Evolutionary conservation across 108 stramenopile genomes (phyloP).

Genomic region (Skeletonema costatum): DNA sequence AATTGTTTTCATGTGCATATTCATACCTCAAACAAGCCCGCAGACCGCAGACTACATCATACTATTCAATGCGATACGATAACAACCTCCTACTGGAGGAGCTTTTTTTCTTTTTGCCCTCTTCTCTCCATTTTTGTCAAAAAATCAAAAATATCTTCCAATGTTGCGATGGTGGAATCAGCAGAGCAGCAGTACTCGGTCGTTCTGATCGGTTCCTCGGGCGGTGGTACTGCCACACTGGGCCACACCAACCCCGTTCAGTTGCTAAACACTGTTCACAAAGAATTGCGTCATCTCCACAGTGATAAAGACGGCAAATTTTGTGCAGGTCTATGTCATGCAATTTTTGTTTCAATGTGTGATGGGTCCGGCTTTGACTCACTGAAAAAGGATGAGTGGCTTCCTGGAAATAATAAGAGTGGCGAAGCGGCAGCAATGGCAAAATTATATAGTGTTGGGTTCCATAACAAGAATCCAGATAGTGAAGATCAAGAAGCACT

Average conservation of each 20-base stretch:
- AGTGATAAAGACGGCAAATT: not conserved
- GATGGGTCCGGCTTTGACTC: slow-evolving; percentile 57
- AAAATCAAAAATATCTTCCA: no score
- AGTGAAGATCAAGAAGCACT: not conserved
- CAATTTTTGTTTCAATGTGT: slow-evolving; percentile 51
- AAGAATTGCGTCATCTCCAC: slow-evolving; percentile 31
- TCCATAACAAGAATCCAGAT: not conserved
- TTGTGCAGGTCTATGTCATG: slow-evolving; percentile 23
- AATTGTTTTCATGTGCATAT: no score
- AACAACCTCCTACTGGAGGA: no score
- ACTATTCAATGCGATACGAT: no score
- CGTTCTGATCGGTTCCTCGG: slow-evolving; percentile 54
- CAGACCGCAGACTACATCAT: no score
- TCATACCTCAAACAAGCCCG: no score
- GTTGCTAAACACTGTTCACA: slow-evolving; percentile 44
- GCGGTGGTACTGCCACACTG: slow-evolving; percentile 64
- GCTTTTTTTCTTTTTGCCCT: no score
- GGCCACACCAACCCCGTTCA: slow-evolving; percentile 52
- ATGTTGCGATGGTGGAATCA: not conserved
- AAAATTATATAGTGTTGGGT: slow-evolving; percentile 32
- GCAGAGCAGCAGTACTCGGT: slow-evolving; percentile 22
- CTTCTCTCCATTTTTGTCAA: no score
- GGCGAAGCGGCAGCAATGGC: slow-evolving; percentile 17
- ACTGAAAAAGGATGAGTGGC: slow-evolving; percentile 21
- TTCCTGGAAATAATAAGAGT: not conserved